Conservation (phyloP, 768 basidiomycete species). For the Tricholoma hemisulphureum region DNA sequence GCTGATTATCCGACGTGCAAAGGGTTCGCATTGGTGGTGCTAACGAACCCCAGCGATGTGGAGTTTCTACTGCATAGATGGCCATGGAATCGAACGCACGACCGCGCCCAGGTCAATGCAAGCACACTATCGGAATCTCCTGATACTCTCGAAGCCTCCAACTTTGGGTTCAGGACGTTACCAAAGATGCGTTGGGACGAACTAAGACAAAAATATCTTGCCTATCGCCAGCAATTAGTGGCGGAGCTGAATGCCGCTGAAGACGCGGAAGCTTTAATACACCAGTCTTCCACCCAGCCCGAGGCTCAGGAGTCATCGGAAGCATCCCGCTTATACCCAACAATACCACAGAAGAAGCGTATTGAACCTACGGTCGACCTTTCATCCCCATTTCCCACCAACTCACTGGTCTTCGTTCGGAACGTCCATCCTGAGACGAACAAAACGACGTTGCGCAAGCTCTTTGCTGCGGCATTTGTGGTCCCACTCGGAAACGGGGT, state of each 20-base stretch:
- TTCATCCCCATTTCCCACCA: slow-evolving; percentile 51
- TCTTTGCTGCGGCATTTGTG: slow-evolving; percentile 49
- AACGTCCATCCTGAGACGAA: slow-evolving; percentile 75
- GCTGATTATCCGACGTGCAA: slow-evolving; percentile 58
- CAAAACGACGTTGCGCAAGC: slow-evolving; percentile 69
- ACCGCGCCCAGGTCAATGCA: background rate
- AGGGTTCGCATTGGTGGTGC: slow-evolving; percentile 72
- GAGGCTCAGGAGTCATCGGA: background rate
- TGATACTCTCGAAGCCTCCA: slow-evolving; percentile 41
- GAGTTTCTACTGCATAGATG: slow-evolving; percentile 47
- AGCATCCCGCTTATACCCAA: slow-evolving; percentile 5
- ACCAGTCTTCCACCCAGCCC: background rate
- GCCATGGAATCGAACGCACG: slow-evolving; percentile 56
- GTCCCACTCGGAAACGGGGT: slow-evolving; percentile 2
- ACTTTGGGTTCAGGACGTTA: slow-evolving; percentile 59
- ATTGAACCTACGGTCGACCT: slow-evolving; percentile 13
- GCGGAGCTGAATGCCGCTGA: slow-evolving; percentile 41
- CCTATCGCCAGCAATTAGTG: slow-evolving; percentile 55
- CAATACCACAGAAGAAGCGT: background rate
- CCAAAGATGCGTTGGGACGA: slow-evolving; percentile 61
- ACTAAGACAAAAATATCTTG: slow-evolving; percentile 68
- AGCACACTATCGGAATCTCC: background rate
- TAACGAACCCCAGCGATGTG: slow-evolving; percentile 40
- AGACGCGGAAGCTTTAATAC: slow-evolving; percentile 17
- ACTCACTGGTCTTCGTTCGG: slow-evolving; percentile 69